Base-by-base conservation (phyloP, 805 yeast genomes). In the Candida namnaoensis region DNA sequence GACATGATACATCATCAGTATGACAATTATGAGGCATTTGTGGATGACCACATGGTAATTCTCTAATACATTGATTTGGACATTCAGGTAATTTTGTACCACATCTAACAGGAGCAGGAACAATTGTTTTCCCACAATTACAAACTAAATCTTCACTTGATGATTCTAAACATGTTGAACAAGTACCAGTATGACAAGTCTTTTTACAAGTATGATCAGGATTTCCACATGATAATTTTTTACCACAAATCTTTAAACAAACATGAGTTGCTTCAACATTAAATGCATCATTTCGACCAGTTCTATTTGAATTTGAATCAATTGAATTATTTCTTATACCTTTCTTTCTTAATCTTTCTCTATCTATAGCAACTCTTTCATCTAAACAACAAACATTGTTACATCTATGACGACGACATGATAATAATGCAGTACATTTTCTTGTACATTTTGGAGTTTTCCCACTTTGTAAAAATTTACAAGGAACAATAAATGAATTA, bases 41-140 rank as follows among this genome's bases (percentile, higher is more conserved):
- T 8, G 68, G 59, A 58, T 87, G 96, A 0, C 91, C 95, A 69
- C 96, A 87, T 0, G 58, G 48, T 32, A 66, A 67, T 3, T 51
- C 52, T 39, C 86, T 66, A 4, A 65, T 60, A 59, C 96, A 87
- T 46, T 75, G 88, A 45, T 74, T 71, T 24, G 65, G 68, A 61
- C 96, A 87, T 10, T 68, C 69, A 5, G 82, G 82, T 32, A 84
- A 56, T 37, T 61, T 67, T 0, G 86, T 76, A 12, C 95, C 95
- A 64, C 96, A 87, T 48, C 95, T 65, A 9, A 86, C 87, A 0
- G 96, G 96, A 0, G 95, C 95, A 19, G 70, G 72, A 6, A 87
- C 68, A 4, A 83, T 72, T 0, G 95, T 87, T 47, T 72, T 69
- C 3, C 95, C 95, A 65, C 96, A 87, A 38, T 81, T 72, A 54